Conservation (phyloP, 805 yeast genomes). For the Priceomyces haplophilus region DNA sequence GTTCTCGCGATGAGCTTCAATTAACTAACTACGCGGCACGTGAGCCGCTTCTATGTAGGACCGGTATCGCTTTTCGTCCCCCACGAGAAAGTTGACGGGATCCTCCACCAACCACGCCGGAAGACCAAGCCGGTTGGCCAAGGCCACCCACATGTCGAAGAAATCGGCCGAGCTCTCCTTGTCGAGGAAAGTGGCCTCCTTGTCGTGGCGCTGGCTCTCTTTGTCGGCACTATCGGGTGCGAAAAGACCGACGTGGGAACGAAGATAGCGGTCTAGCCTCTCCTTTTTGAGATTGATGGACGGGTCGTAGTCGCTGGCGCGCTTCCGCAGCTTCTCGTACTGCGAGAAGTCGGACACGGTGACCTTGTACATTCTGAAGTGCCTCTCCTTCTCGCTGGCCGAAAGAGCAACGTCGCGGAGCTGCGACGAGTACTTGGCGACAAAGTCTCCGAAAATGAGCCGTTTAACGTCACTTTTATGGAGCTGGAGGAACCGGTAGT, state of each 20-base stretch:
- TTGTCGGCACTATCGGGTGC: no score
- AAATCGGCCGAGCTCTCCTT: no score
- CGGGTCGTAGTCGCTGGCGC: constrained; percentile 8
- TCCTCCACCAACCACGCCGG: constrained; percentile 22
- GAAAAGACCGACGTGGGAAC: neutral
- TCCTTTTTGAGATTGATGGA: constrained; percentile 29
- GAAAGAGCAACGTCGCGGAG: constrained; percentile 13
- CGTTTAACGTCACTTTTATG: constrained; percentile 28
- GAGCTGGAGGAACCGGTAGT: constrained; percentile 24
- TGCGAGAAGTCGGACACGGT: constrained; percentile 26
- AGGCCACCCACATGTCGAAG: constrained; percentile 29
- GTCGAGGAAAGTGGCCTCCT: no score
- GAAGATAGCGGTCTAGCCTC: constrained; percentile 23
- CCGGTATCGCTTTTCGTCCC: constrained; percentile 36
- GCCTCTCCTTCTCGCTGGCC: constrained; percentile 18
- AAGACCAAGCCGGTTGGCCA: constrained; percentile 21
- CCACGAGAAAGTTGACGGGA: constrained; percentile 35
- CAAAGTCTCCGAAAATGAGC: constrained; percentile 26
- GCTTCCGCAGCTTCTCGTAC: constrained; percentile 25
- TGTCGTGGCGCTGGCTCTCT: constrained; percentile 1
- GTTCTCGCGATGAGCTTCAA: no score
- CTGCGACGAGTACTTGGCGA: constrained; percentile 13
- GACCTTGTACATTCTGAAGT: constrained; percentile 26
- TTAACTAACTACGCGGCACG: neutral
- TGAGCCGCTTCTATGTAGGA: constrained; percentile 18